Evolutionary conservation across 305 asterid species (phyloP).

Genomic region (Fraxinus latifolia): DNA sequence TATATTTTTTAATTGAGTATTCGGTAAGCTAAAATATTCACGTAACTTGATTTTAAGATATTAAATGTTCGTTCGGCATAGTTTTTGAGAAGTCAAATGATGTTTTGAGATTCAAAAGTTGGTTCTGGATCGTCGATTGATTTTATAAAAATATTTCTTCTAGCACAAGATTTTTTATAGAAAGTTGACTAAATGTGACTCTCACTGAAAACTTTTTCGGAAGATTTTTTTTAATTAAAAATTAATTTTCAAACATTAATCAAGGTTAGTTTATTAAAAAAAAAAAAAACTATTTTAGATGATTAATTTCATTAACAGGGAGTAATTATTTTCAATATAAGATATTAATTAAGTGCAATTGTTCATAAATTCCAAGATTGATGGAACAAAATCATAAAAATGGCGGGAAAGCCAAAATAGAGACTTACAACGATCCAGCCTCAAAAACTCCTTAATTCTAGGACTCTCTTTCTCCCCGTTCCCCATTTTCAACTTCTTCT

Average conservation of each 20-base stretch:
- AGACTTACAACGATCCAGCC: conserved; percentile 23
- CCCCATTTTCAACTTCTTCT: background rate
- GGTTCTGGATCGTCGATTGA: no score
- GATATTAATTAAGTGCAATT: background rate
- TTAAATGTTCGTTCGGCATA: background rate
- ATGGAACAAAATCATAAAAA: background rate
- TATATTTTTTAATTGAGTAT: background rate
- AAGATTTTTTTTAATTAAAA: no score
- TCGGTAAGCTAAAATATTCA: background rate
- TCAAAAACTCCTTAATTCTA: conserved; percentile 44
- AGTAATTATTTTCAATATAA: background rate
- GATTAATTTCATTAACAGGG: background rate
- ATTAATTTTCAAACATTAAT: no score
- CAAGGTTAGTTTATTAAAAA: no score
- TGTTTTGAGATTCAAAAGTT: no score
- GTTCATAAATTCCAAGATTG: background rate
- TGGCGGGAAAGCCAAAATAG: background rate
- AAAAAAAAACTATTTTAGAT: background rate
- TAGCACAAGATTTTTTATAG: no score
- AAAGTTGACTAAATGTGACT: no score
- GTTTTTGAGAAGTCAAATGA: background rate
- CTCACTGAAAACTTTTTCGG: no score
- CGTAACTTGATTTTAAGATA: background rate
- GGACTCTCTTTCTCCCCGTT: conserved; percentile 19
- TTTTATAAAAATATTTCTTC: no score